Conservation (phyloP, 2,329 filamentous ascomycete genomes). For the Talaromyces sp. region DNA sequence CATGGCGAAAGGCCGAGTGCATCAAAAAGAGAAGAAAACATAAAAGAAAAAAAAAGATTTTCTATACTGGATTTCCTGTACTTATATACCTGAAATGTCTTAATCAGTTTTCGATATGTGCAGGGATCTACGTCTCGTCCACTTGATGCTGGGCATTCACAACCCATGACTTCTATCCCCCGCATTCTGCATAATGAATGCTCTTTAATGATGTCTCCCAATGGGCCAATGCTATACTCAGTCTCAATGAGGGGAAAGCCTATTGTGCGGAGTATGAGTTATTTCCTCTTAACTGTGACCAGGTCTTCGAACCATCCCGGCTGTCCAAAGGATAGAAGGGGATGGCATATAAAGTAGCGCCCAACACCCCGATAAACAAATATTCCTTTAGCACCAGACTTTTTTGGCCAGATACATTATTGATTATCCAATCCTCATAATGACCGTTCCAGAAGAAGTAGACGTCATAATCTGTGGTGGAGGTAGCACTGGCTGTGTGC, state of each 20-base stretch:
- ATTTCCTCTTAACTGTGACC: neutral
- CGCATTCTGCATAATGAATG: neutral
- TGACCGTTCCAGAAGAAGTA: conserved; percentile 72
- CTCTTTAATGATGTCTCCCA: neutral
- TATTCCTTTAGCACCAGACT: neutral
- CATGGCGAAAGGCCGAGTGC: neutral
- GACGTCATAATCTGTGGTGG: conserved; percentile 80
- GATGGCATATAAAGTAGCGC: neutral
- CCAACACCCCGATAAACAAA: neutral
- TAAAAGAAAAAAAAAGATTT: neutral
- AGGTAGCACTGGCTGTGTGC: conserved; percentile 56
- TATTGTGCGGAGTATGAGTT: neutral
- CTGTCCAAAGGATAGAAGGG: neutral
- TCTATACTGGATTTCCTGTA: neutral
- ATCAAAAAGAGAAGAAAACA: neutral
- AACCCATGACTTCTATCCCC: neutral
- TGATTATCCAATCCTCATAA: conserved; percentile 28
- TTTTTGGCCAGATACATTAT: neutral
- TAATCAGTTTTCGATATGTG: neutral
- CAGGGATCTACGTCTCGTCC: neutral
- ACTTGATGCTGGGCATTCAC: neutral
- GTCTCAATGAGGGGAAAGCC: neutral
- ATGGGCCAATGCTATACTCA: neutral
- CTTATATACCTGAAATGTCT: neutral
- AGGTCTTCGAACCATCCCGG: neutral